Base-by-base conservation (phyloP, 2,329 filamentous ascomycete species). In the Colletotrichum theobromicola region DNA sequence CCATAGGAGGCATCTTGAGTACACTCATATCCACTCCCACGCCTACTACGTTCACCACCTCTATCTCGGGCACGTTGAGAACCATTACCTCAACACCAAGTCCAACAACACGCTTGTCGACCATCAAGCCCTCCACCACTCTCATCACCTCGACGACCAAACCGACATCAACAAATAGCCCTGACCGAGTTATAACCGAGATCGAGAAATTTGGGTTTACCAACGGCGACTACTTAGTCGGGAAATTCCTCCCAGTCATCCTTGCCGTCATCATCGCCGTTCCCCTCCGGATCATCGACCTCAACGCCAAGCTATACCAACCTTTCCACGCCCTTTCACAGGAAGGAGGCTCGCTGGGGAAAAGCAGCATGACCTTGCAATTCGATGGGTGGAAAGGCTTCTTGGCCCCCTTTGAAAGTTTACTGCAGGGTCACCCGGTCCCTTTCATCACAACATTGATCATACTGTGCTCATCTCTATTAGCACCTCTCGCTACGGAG, bases 321-420 rank as follows among this genome's bases (percentile, higher is more conserved):
- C 87, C 86, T 2, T 88, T 88, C 76, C 84, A 85, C 65, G 82
- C 84, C 1, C 78, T 90, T 3, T 79, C 83, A 7, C 79, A 78
- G 10, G 76, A 79, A 0, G 77, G 79, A 1, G 87, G 87, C 7
- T 84, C 84, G 0, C 65, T 78, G 0, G 87, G 87, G 0, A 76
- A 78, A 0, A 82, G 88, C 35, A 87, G 87, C 0, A 77, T 88
- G 21, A 85, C 82, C 12, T 80, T 88, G 7, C 81, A 84, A 67
- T 87, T 86, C 46, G 80, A 80, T 10, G 85, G 86, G 0, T 75
- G 84, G 64, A 79, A 80, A 62, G 82, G 82, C 10, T 77, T 87
- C 9, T 37, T 83, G 1, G 78, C 80, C 1, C 85, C 86, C 0
- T 76, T 85, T n/a, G 74, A 78, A 34, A 79, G 82, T 1, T 76